Base-by-base conservation (phyloP, 2,329 filamentous ascomycete species). In the Microcera coccophila region DNA sequence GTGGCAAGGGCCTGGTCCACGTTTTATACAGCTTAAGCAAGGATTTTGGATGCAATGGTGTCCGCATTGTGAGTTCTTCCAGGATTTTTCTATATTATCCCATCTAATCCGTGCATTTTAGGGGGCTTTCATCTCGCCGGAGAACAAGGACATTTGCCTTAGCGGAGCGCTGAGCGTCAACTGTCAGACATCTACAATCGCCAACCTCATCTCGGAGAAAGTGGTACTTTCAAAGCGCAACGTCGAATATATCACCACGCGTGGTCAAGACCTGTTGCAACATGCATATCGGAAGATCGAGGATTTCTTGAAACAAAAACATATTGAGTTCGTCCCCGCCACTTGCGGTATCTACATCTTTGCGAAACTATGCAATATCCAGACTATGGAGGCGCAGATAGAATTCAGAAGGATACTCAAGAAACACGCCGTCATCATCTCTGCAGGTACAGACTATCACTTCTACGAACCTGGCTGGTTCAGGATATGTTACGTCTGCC, bases 1-100 rank as follows among this genome's bases (percentile, higher is more conserved):
- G 24, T 28, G 24, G 24, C 14, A 21, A n/a, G n/a, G n/a, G 11
- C 10, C 22, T 17, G 16, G 10, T 42, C 11, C 40, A 42, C 19
- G 40, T 42, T 4, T 16, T 42, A 8, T 42, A 42, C 33, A 42
- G 40, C 19, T 21, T 42, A 14, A 42, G 40, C 40, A 42, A 42
- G 16, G 40, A 42, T 21, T 42, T 42, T 20, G 40, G 33, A 18
- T 42, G 40, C 34, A 42, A 42, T 35, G 40, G 40, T 5, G 29
- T 42, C 15, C 40, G 40, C 11, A 14, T 42, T 33, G 40, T 42
- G 22, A 39, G 38, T 36, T 28, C 14, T 28, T 14, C 24, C 24
- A 28, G 14, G 9, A 9, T 28, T 28, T 28, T 28, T 9, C 24
- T 28, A 9, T 9, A 28, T 28, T 14, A 28, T 28, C 9, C 14